phyloP scores from a whole-genome alignment of 208 protist genomes.

The Wallacemonas sp. region DNA sequence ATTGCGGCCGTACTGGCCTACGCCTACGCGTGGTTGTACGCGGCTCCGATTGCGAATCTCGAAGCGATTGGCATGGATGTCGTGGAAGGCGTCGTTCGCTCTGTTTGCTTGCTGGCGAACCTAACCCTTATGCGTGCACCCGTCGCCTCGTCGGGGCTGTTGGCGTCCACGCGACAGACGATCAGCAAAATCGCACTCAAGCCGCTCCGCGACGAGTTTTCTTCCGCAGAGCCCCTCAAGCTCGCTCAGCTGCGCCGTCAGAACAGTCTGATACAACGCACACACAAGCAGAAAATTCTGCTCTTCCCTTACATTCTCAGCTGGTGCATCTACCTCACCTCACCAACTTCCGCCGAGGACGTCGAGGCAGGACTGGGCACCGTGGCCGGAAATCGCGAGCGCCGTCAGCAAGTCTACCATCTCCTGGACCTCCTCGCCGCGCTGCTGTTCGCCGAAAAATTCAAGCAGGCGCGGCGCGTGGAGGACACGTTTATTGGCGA shows the following conservation, averaged over 20 bases:
- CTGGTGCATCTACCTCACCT: slow-evolving; percentile 66
- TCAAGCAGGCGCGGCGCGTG: slow-evolving; percentile 33
- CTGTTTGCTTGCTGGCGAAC: slow-evolving; percentile 61
- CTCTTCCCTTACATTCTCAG: slow-evolving; percentile 76
- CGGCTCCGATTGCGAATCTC: slow-evolving; percentile 65
- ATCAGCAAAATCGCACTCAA: slow-evolving; percentile 52
- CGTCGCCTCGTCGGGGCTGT: slow-evolving; percentile 29
- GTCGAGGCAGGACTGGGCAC: slow-evolving; percentile 9
- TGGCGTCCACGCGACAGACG: slow-evolving; percentile 44
- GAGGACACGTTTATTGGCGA: slow-evolving; percentile 72
- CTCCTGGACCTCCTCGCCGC: slow-evolving; percentile 72
- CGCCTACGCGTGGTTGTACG: slow-evolving; percentile 75
- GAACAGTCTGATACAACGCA: slow-evolving; percentile 59
- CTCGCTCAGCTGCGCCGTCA: slow-evolving; percentile 49
- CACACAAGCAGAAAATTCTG: slow-evolving; percentile 80
- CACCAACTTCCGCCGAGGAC: slow-evolving; percentile 9
- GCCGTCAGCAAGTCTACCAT: slow-evolving; percentile 43
- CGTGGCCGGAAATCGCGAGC: slow-evolving; percentile 13
- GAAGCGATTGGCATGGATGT: slow-evolving; percentile 75
- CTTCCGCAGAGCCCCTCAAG: slow-evolving; percentile 48
- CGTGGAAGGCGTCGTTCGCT: slow-evolving; percentile 61
- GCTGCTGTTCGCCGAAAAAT: slow-evolving; percentile 59
- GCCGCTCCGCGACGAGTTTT: slow-evolving; percentile 64
- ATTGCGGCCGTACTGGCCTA: slow-evolving; percentile 69
- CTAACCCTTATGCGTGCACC: slow-evolving; percentile 64